Percentiles rank a stretch among this genome's conserved stretches.
Conservation (phyloP, 208 protist genomes). For the Trichomonas gallinae region DNA sequence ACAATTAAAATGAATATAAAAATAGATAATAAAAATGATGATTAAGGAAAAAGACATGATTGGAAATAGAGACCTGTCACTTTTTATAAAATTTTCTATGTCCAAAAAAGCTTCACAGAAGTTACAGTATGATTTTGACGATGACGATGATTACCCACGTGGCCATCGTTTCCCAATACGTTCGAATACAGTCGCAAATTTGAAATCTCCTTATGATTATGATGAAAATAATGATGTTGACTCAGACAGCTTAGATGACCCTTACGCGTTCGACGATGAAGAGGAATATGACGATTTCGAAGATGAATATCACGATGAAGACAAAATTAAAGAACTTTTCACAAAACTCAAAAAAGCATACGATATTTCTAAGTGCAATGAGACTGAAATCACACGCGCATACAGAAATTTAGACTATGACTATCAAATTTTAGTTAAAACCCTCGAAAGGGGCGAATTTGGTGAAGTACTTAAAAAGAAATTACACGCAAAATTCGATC, state of each 20-base stretch:
- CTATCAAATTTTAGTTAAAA: not conserved
- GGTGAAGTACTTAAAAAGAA: not conserved
- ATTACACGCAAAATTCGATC: no score
- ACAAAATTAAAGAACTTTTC: not conserved
- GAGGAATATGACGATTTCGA: not conserved
- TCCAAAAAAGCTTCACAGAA: no score
- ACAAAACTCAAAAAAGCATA: not conserved
- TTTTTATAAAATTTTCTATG: no score
- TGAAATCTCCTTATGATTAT: not conserved
- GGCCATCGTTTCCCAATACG: no score
- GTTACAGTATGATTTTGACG: not conserved
- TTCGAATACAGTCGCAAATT: not conserved
- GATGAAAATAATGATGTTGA: not conserved
- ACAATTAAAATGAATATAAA: no score
- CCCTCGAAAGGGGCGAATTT: not conserved
- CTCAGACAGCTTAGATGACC: not conserved
- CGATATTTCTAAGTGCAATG: not conserved
- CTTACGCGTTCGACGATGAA: not conserved
- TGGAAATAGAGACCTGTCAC: no score
- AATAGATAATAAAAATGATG: no score
- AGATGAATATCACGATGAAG: not conserved
- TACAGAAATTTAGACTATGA: not conserved
- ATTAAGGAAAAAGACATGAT: no score
- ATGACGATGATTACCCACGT: not conserved
- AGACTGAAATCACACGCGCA: not conserved